These are phyloP conservation scores for Magnusiomyces tetraspermus DNA, from an alignment of 1,139 yeast genomes.

Conservation along the genomic window DNA sequence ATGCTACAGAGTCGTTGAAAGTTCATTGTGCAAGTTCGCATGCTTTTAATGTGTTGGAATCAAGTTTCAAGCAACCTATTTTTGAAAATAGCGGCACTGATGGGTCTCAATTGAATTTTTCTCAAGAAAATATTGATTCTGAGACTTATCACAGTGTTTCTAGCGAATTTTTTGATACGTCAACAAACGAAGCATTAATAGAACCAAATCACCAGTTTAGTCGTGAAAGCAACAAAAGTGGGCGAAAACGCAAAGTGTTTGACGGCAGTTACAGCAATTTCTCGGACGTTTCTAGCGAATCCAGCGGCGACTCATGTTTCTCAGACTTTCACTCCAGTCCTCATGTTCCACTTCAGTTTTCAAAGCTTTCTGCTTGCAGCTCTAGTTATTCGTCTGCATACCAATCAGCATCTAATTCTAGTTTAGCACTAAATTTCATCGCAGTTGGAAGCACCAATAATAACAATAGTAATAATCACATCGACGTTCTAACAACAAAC, in stretches of 20 bases:
- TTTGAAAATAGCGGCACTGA: no score
- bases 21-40: no score
- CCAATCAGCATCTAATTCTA: neutral
- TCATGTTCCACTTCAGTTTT: neutral
- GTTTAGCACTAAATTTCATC: neutral
- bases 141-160: no score
- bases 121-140: no score
- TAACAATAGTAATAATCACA: neutral
- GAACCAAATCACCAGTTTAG: neutral
- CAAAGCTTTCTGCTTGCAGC: neutral
- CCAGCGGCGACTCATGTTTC: neutral
- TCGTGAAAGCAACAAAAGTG: neutral
- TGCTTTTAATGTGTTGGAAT: no score
- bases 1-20: no score
- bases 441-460: neutral
- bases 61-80: no score
- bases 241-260: neutral
- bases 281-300: neutral
- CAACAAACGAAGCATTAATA: no score
- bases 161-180: no score
- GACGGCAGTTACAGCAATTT: neutral
- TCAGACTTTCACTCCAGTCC: neutral
- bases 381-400: neutral
- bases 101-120: no score
- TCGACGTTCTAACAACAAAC: neutral